These are phyloP conservation scores for Saitozyma sp. DNA, from an alignment of 768 basidiomycete genomes.

Conservation along the genomic window DNA sequence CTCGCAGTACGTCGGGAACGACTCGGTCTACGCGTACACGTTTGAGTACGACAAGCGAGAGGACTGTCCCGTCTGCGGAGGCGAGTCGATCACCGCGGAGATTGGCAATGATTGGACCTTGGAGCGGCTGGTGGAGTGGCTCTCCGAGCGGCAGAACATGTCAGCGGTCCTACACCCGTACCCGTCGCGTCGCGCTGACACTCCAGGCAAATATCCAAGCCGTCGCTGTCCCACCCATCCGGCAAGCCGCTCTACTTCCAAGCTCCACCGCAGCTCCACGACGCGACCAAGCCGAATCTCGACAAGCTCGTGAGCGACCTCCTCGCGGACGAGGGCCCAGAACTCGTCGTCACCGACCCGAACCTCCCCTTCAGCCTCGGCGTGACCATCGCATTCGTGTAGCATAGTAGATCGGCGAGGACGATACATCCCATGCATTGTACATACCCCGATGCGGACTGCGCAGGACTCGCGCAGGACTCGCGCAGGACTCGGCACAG, in stretches of 20 bases:
- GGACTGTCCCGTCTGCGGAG: constrained; percentile 97
- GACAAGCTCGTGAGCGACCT: constrained; percentile 82
- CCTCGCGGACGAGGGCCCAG: constrained; percentile 66
- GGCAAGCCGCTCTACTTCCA: constrained; percentile 84
- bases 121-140: constrained; percentile 80
- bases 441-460: neutral
- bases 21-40: constrained; percentile 93
- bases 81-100: constrained; percentile 73
- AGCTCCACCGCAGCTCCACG: constrained; percentile 86
- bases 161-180: constrained; percentile 54
- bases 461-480: no score
- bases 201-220: constrained; percentile 90
- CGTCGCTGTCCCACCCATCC: constrained; percentile 70
- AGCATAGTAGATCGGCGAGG: neutral
- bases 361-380: constrained; percentile 79
- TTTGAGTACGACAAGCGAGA: constrained; percentile 90
- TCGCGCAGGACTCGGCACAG: no score
- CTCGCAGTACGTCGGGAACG: constrained; percentile 89
- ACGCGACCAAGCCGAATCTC: constrained; percentile 85
- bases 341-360: constrained; percentile 83
- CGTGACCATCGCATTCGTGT: constrained; percentile 51
- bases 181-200: constrained; percentile 3
- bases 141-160: constrained; percentile 88
- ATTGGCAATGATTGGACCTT: constrained; percentile 74
- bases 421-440: neutral